Base-by-base conservation (phyloP, 768 basidiomycete species). In the Mrakia gelida region DNA sequence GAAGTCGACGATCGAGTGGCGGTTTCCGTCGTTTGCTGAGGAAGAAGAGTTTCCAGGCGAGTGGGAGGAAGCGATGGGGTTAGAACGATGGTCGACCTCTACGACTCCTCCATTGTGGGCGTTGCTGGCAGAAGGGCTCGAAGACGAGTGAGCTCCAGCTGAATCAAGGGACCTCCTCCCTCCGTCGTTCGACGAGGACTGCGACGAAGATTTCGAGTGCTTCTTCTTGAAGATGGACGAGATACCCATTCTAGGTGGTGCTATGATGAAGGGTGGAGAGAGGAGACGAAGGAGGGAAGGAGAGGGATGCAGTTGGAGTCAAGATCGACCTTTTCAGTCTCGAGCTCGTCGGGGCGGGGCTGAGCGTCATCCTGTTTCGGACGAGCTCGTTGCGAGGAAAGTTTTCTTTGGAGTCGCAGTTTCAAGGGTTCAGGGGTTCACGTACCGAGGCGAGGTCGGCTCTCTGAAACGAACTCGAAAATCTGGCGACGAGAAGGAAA, bases 191-290 rank as follows among this genome's bases (percentile, higher is more conserved):
- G 67, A 70, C 13, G 67, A 43, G 16, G 67, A 70, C 65, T 68
- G 34, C 5, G 67, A 70, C 1, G 67, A 10, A 0, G 67, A 70
- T 38, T 43, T 70, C 5, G 67, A 70, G 38, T 70, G 34, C 21
- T 41, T 41, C 67, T 70, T 70, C 41, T 70, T 70, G 38, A 70
- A 41, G 67, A 70, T 45, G 23, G 26, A 23, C 16, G 67, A 70
- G 67, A 70, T 34, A 16, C 67, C 67, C 67, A 70, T 70, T 23
- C 5, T 41, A 41, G 13, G 3, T 3, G 26, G 21, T 41, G 38
- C 6, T 15, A 10, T 26, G 7, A 45, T 11, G 45, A 1, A 45
- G 67, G 65, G 34, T 41, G 65, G n/a, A 11, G 41, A 30, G 5
- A 23, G 3, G 15, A 21, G 32, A 11, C 30, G 30, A 21, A 21